Percentiles rank a stretch among this genome's conserved stretches.
These are phyloP conservation scores for Elongisporangium prolatum DNA, from an alignment of 352 stramenopile genomes.

Conservation along the genomic window DNA sequence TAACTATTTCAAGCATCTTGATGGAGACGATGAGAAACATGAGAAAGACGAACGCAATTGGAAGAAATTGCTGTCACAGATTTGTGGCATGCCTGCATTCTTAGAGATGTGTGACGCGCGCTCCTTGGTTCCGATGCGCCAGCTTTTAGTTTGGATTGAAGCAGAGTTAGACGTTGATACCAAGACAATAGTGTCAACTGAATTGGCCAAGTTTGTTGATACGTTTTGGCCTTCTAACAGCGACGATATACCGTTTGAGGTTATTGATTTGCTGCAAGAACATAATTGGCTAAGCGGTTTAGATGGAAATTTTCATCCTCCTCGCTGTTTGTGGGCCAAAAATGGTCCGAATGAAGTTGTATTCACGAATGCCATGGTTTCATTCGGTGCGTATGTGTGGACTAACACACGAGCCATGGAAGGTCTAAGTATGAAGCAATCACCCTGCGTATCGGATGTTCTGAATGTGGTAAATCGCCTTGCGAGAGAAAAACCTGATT, in stretches of 20 bases:
- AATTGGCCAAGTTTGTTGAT: slow-evolving; percentile 41
- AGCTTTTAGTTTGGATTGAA: slow-evolving; percentile 47
- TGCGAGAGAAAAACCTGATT: not conserved
- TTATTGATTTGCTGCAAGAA: slow-evolving; percentile 9
- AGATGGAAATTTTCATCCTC: slow-evolving; percentile 24
- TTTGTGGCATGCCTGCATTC: slow-evolving; percentile 17
- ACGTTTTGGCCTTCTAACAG: slow-evolving; percentile 21
- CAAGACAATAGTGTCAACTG: slow-evolving; percentile 37
- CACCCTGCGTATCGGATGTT: slow-evolving; percentile 32
- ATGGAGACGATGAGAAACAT: not conserved
- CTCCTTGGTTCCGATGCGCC: slow-evolving; percentile 17
- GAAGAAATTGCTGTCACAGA: slow-evolving; percentile 32
- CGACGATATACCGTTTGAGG: not conserved
- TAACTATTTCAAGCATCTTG: slow-evolving; percentile 1
- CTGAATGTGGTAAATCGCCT: slow-evolving; percentile 31
- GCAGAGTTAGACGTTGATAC: slow-evolving; percentile 19
- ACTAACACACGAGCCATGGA: slow-evolving; percentile 24
- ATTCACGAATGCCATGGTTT: slow-evolving; percentile 25
- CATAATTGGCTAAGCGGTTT: slow-evolving; percentile 35
- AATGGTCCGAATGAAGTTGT: not conserved
- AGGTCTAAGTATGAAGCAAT: slow-evolving; percentile 40
- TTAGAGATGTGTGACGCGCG: slow-evolving; percentile 6
- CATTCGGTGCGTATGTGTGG: slow-evolving; percentile 32
- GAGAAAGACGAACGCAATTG: slow-evolving; percentile 10
- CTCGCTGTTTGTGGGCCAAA: not conserved